A percentile compares a stretch with the other conserved stretches of the same genome.
phyloP scores from a whole-genome alignment of 2,329 filamentous ascomycete species.

The Alternaria angustiovoidea region DNA sequence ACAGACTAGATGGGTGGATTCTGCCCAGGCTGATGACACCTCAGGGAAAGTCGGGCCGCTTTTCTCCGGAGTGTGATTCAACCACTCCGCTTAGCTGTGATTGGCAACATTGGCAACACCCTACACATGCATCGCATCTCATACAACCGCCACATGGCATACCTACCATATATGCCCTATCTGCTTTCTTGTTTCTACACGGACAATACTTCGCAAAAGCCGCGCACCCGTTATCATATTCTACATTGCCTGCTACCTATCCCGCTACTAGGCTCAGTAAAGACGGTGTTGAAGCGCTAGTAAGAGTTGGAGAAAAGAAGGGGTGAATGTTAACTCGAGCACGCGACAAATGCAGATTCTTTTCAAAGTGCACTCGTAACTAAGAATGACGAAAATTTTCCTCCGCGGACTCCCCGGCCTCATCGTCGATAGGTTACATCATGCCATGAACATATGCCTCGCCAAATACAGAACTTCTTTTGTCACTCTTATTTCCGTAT shows the following conservation, averaged over 20 bases:
- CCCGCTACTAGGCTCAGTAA: too few relatives aligned
- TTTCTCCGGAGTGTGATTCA: slow-evolving; percentile 24
- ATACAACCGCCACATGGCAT: neutral
- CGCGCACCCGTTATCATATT: too few relatives aligned
- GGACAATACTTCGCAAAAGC: too few relatives aligned
- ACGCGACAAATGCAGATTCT: too few relatives aligned
- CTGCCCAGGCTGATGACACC: slow-evolving; percentile 16
- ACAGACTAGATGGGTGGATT: slow-evolving; percentile 15
- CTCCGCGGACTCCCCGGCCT: neutral
- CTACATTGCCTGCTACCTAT: too few relatives aligned
- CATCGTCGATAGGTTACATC: neutral
- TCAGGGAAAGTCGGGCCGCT: slow-evolving; percentile 26
- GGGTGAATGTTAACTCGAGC: too few relatives aligned
- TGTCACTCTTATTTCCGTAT: neutral
- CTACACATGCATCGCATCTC: neutral
- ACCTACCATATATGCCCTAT: neutral
- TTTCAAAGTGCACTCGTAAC: too few relatives aligned
- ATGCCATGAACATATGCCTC: neutral
- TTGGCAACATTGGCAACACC: neutral
- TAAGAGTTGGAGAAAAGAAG: too few relatives aligned
- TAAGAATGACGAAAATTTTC: neutral
- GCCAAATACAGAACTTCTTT: neutral
- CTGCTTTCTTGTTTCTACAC: neutral
- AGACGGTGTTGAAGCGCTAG: too few relatives aligned
- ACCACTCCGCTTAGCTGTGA: neutral